Evolutionary conservation across 2,329 filamentous ascomycete genomes (phyloP).

Genomic region (Fusarium equiseti): DNA sequence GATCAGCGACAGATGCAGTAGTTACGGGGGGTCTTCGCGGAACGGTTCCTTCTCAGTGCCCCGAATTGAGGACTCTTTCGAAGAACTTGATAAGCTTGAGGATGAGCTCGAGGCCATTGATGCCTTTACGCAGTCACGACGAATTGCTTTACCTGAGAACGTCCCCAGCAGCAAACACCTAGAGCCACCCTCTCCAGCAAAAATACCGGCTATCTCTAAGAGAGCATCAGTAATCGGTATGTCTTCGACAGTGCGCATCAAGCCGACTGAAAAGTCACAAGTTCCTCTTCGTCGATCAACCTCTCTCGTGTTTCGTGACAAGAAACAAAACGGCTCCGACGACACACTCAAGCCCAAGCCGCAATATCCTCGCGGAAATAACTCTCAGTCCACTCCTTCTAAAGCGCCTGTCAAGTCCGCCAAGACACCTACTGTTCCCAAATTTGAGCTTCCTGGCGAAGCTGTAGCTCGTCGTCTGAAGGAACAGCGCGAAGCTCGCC

Average conservation of each 20-base stretch:
- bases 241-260: constrained; percentile 58
- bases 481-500: constrained; percentile 69
- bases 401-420: constrained; percentile 64
- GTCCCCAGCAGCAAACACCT: constrained; percentile 24
- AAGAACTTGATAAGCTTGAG: constrained; percentile 71
- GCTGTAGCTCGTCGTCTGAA: constrained; percentile 68
- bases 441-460: constrained; percentile 73
- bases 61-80: constrained; percentile 73
- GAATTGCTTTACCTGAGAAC: constrained; percentile 49
- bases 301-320: constrained; percentile 55
- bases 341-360: constrained; percentile 30
- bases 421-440: constrained; percentile 66
- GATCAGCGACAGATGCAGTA: constrained; percentile 50
- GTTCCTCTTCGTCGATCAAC: constrained; percentile 58
- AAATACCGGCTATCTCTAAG: constrained; percentile 36
- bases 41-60: constrained; percentile 53
- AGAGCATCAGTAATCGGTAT: constrained; percentile 50
- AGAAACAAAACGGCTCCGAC: constrained; percentile 34
- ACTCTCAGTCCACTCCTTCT: constrained; percentile 44
- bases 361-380: constrained; percentile 37
- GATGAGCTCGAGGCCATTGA: constrained; percentile 69
- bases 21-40: constrained; percentile 51
- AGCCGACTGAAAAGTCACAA: constrained; percentile 53
- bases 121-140: constrained; percentile 53
- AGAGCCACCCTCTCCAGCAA: constrained; percentile 34